Evolutionary conservation across 208 protist species (phyloP).

Genomic region (Acanthamoeba healyi): DNA sequence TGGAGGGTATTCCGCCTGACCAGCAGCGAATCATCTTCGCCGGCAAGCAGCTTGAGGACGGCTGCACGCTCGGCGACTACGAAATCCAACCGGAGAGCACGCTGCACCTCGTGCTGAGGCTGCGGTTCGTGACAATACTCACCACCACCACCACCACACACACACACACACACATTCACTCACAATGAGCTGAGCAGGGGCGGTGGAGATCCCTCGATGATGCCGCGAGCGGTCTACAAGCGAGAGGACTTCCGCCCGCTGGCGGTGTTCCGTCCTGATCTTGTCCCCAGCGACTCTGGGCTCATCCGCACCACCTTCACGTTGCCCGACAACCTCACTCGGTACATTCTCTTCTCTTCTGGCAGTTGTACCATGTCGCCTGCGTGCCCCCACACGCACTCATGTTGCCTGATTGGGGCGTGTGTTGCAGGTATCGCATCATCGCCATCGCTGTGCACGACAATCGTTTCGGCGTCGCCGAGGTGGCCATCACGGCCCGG

Average conservation of each 20-base stretch:
- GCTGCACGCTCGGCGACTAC: constrained; percentile 92
- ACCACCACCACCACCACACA: no score
- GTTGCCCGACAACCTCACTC: constrained; percentile 75
- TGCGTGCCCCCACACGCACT: no score
- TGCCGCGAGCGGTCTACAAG: background rate
- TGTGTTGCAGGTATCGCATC: constrained; percentile 34
- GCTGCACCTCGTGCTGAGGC: constrained; percentile 89
- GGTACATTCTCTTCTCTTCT: background rate
- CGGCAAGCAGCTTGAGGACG: constrained; percentile 96
- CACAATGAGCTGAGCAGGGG: no score
- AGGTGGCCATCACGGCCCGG: background rate
- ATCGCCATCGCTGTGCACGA: background rate
- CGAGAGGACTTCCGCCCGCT: background rate
- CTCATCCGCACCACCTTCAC: background rate
- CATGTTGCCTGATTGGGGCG: no score
- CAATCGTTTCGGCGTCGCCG: constrained; percentile 56
- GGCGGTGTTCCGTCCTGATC: background rate
- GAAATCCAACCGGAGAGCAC: constrained; percentile 87
- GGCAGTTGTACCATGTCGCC: no score
- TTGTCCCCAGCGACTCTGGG: background rate
- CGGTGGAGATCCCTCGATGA: constrained; percentile 10
- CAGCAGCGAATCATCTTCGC: constrained; percentile 96
- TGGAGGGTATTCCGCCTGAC: constrained; percentile 95
- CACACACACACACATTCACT: background rate
- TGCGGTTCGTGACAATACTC: background rate